Base-by-base conservation (phyloP, 805 yeast genomes). In the Saturnispora quitensis region DNA sequence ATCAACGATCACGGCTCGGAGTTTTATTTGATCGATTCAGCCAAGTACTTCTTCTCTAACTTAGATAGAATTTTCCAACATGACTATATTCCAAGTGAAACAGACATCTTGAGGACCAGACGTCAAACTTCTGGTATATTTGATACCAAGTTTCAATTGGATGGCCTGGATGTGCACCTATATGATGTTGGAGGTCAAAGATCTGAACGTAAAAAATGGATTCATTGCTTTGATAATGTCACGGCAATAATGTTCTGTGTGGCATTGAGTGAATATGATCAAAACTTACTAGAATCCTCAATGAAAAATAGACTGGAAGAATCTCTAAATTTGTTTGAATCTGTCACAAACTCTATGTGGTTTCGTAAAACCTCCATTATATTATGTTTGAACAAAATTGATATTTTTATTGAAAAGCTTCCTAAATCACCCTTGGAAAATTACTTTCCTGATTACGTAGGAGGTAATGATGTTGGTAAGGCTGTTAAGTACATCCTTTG, bases 161-260 rank as follows among this genome's bases (percentile, higher is more conserved):
- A 86, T 44, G 81, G 80, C 27, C 64, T 82, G 40, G 75, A 76
- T 59, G 69, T 84, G 47, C 86, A 81, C 60, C 73, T 84, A 59
- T 81, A 73, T 62, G 97, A 90, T 66, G 97, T 90, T 46, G 97
- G 97, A 56, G 97, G 97, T 1, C 99, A 93, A 68, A 75, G 99
- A 60, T 82, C 95, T 3, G 99, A 93, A 71, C 81, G 99, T 50
- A 87, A 86, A 62, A 91, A 93, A 68, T 93, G 99, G 99, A 89
- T 93, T 55, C 95, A 93, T 68, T 88, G 96, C 63, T 93, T 93
- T 61, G 96, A 89, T 66, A 89, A 89, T 60, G 97, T 90, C 34
- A 86, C 96, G 0, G 74, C 86, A 45, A 84, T 90, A 48, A 87
- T 90, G 54, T 90, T 89, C 64, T 89, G 97, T 67, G 96, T 89